phyloP scores from a whole-genome alignment of 169 alveolate genomes.

The Plasmodium gallinaceum region DNA sequence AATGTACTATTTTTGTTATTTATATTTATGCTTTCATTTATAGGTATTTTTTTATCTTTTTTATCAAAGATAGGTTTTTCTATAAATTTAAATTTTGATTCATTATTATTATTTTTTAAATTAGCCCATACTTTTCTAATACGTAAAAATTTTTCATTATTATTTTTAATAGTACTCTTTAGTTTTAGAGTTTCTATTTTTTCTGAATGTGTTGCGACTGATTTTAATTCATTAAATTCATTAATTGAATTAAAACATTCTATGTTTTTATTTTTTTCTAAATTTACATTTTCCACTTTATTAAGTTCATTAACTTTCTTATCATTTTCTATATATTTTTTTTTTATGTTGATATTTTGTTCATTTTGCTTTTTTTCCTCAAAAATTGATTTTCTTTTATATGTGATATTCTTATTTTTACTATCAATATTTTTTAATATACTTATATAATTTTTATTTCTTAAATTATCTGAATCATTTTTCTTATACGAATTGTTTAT shows the following conservation, averaged over 20 bases:
- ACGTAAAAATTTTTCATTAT: neutral
- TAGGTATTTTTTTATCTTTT: neutral
- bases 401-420: conserved; percentile 20
- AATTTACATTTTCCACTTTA: neutral
- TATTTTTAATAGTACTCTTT: conserved; percentile 3
- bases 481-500: neutral
- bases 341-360: neutral
- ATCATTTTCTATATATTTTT: neutral
- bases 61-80: neutral
- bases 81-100: neutral
- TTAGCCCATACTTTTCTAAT: conserved; percentile 9
- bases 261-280: neutral
- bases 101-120: conserved; percentile 12
- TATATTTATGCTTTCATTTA: neutral
- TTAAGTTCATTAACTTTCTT: conserved; percentile 3
- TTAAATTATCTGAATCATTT: neutral
- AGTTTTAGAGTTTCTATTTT: neutral
- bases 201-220: neutral
- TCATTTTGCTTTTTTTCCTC: conserved; percentile 9
- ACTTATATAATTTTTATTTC: conserved; percentile 22
- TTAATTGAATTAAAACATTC: neutral
- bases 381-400: conserved; percentile 25
- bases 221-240: neutral
- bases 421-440: conserved; percentile 24
- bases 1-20: neutral